Evolutionary conservation across 2,329 filamentous ascomycete species (phyloP), one percentile per base, ranked within the genome.

Genomic region (Sporothrix schenckii): DNA sequence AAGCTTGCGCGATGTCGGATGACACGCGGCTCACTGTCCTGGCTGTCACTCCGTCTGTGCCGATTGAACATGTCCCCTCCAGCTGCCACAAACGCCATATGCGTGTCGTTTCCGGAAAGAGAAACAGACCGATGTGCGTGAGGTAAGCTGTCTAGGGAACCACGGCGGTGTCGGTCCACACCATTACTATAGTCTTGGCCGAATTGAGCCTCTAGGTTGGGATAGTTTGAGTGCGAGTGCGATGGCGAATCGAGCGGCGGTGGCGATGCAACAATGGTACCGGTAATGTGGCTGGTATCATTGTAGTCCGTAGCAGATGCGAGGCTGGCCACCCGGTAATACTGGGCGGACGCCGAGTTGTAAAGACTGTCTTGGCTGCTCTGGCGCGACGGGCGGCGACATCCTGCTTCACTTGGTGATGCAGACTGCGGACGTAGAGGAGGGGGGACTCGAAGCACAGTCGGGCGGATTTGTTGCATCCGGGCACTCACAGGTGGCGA

Each of bases 401-500:
- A 44, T 19, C 49, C 50, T 7, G 41, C 54, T 4, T 71, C 70
- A 10, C 58, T 53, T 1, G 79, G 76, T 2, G 79, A 78, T 2
- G 78, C 80, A 14, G 79, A 79, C 50, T 78, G 77, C 5, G 81
- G 75, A 34, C 81, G 79, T 13, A 79, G 73, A 14, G 79, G 78
- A 16, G 77, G 77, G 14, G 77, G 78, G 3, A 78, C 81, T 61
- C 77, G 76, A 14, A 79, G 74, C 16, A 77, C 74, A 10, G 76
- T 73, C 7, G 78, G 76, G 41, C 79, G 81, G 34, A 81, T 79
- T 4, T 73, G 72, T 7, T 80, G 72, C 68, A 66, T 82, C n/a
- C 78, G 78, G 77, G 84, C 80, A 73, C 80, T 83, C 39, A 83
- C 78, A 0, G 83, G 81, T 0, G 81, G 80, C 3, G 80, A 78